phyloP scores from a whole-genome alignment of 2,329 filamentous ascomycete species.

The Cladosporium sp. region DNA sequence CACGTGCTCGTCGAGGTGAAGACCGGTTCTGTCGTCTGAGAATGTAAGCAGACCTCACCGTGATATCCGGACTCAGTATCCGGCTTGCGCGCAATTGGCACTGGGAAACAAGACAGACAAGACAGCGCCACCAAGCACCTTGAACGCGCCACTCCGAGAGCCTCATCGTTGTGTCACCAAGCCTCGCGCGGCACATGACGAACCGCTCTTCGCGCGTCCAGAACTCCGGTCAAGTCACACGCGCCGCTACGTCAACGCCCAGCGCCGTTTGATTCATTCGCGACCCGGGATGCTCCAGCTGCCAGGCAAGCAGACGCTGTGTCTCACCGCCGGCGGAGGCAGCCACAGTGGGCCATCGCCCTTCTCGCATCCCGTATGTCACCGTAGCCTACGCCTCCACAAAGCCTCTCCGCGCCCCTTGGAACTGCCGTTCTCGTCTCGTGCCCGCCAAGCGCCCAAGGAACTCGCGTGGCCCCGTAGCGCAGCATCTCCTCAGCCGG shows the following conservation, averaged over 20 bases:
- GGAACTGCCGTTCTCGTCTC: not conserved
- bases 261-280: not conserved
- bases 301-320: not conserved
- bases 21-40: too few species aligned
- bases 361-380: too few species aligned
- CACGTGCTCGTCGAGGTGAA: too few species aligned
- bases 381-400: not conserved
- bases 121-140: conserved; percentile 2
- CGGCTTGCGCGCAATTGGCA: not conserved
- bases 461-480: not conserved
- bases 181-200: too few species aligned
- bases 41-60: too few species aligned
- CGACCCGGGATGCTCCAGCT: not conserved
- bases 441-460: conserved; percentile 1
- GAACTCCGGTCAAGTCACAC: too few species aligned
- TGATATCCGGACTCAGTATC: too few species aligned
- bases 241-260: not conserved
- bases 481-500: not conserved
- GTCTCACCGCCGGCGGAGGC: not conserved
- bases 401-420: not conserved
- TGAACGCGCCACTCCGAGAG: not conserved
- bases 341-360: conserved; percentile 5
- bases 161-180: too few species aligned
- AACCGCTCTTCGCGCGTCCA: too few species aligned
- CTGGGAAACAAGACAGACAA: not conserved